phyloP scores from a whole-genome alignment of 331 rosid genomes.

The Quercus phellos region DNA sequence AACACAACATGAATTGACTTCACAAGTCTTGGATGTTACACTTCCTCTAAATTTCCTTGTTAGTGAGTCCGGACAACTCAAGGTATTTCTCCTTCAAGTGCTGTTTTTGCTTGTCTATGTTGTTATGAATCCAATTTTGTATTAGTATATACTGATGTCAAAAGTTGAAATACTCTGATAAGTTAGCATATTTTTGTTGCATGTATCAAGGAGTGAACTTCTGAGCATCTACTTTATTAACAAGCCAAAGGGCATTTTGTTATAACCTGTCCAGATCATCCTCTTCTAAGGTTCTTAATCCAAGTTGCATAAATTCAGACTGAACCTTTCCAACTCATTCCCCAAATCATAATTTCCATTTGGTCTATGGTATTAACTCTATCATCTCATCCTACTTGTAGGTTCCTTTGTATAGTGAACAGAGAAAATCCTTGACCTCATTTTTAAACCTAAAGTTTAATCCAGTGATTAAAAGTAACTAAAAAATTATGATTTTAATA shows the following conservation, averaged over 20 bases:
- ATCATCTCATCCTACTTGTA: background rate
- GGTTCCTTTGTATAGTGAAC: background rate
- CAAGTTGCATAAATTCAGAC: background rate
- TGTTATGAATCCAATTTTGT: no score
- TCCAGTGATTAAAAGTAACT: background rate
- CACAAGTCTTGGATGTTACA: slow-evolving; percentile 69
- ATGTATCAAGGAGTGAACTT: background rate
- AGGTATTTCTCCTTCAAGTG: slow-evolving; percentile 37
- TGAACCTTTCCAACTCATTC: background rate
- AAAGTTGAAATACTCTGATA: background rate
- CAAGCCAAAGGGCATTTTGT: background rate
- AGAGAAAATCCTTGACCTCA: background rate
- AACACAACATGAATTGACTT: slow-evolving; percentile 42
- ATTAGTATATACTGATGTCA: background rate
- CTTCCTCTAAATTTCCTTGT: slow-evolving; percentile 83
- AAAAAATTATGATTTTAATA: background rate
- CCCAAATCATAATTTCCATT: background rate
- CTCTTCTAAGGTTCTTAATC: background rate
- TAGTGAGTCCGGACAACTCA: slow-evolving; percentile 77
- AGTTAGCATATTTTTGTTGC: background rate
- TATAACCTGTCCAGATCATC: background rate
- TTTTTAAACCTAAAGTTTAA: background rate
- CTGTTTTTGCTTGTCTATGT: background rate
- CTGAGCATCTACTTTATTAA: background rate
- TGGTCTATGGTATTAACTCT: background rate